These are phyloP conservation scores for Arxiozyma slooffiae DNA, from an alignment of 1,139 yeast genomes.

Conservation along the genomic window DNA sequence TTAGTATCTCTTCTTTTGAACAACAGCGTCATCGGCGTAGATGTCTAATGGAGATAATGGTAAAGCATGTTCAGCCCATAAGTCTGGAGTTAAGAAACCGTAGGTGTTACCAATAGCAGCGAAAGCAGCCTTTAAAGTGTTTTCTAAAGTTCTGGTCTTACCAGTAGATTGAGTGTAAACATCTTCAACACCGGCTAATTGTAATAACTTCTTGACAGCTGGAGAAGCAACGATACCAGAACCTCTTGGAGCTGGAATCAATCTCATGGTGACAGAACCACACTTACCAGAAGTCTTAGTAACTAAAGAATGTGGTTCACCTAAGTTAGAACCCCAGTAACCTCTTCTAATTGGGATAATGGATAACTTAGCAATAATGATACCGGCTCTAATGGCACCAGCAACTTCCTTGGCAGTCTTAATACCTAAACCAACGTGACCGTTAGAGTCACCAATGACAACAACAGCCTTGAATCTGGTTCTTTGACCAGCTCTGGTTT, in stretches of 20 bases:
- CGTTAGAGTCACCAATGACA: slow-evolving; percentile 98
- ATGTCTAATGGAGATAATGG: slow-evolving; percentile 90
- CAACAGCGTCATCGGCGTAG: slow-evolving; percentile 76
- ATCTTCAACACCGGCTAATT: slow-evolving; percentile 99
- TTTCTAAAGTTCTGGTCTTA: slow-evolving; percentile 99
- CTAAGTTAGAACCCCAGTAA: slow-evolving; percentile 99
- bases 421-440: slow-evolving; percentile 99
- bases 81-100: slow-evolving; percentile 99
- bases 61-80: slow-evolving; percentile 84
- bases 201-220: slow-evolving; percentile 96
- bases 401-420: slow-evolving; percentile 99
- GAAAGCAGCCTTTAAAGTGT: slow-evolving; percentile 99
- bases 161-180: slow-evolving; percentile 98
- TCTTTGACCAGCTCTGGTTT: slow-evolving; percentile 99
- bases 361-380: slow-evolving; percentile 96
- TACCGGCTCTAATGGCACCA: slow-evolving; percentile 99
- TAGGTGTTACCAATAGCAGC: slow-evolving; percentile 99
- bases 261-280: slow-evolving; percentile 97
- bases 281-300: slow-evolving; percentile 98
- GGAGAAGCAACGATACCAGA: slow-evolving; percentile 99
- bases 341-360: slow-evolving; percentile 99
- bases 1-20: slow-evolving; percentile 62
- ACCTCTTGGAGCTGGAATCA: slow-evolving; percentile 99
- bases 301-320: slow-evolving; percentile 98
- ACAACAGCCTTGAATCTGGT: slow-evolving; percentile 99